These are phyloP conservation scores for Vitis hybrid DNA, from an alignment of 177 flowering plant genomes.

Conservation along the genomic window DNA sequence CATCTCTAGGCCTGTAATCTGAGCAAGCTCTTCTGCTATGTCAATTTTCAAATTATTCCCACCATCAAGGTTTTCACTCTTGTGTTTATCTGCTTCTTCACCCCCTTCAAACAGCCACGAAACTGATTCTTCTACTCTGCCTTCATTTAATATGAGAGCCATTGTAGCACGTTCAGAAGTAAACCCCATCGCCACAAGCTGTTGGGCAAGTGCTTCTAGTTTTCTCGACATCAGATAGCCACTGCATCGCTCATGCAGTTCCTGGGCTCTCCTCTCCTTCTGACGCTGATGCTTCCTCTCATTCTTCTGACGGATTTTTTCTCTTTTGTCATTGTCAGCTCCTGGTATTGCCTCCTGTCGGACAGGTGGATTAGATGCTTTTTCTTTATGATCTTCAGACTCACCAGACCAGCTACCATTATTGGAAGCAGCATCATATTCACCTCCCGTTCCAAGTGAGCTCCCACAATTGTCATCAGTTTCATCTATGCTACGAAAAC, in stretches of 20 bases:
- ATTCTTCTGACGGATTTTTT: slow-evolving; percentile 80
- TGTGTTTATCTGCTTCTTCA: slow-evolving; percentile 40
- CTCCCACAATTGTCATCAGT: slow-evolving; percentile 64
- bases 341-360: slow-evolving; percentile 61
- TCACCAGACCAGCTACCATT: slow-evolving; percentile 88
- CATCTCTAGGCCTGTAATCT: slow-evolving; percentile 57
- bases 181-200: slow-evolving; percentile 90
- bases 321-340: slow-evolving; percentile 75
- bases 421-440: slow-evolving; percentile 78
- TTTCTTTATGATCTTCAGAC: slow-evolving; percentile 84
- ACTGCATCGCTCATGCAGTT: slow-evolving; percentile 72
- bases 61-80: slow-evolving; percentile 29
- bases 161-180: slow-evolving; percentile 78
- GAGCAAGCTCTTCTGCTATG: slow-evolving; percentile 73
- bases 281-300: slow-evolving; percentile 93
- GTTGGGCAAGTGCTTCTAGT: slow-evolving; percentile 69
- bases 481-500: slow-evolving; percentile 66
- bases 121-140: slow-evolving; percentile 76
- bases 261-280: slow-evolving; percentile 81
- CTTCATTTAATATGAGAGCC: slow-evolving; percentile 84
- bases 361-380: slow-evolving; percentile 24
- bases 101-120: slow-evolving; percentile 76
- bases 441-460: slow-evolving; percentile 50
- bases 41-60: slow-evolving; percentile 73
- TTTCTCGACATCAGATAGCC: slow-evolving; percentile 89